A percentile compares a stretch with the other conserved stretches of the same genome.
phyloP scores from a whole-genome alignment of 1,139 yeast genomes.

The Debaryomycetaceae sp. region DNA sequence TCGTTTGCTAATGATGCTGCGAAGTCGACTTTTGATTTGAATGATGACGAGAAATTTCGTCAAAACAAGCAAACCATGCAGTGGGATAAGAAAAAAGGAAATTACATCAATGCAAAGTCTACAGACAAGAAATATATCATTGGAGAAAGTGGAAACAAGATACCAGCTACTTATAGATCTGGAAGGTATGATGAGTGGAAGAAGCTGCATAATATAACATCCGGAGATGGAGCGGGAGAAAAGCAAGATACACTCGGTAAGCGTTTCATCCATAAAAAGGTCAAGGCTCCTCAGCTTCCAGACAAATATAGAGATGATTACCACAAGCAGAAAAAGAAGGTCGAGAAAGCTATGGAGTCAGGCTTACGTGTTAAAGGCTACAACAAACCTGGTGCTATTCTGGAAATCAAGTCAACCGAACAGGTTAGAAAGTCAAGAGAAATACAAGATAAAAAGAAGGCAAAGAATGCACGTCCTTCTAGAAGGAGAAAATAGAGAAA shows the following conservation, averaged over 20 bases:
- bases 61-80: slow-evolving; percentile 68
- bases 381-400: slow-evolving; percentile 45
- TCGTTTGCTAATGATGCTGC: slow-evolving; percentile 84
- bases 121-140: slow-evolving; percentile 83
- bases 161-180: slow-evolving; percentile 88
- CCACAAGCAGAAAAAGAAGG: slow-evolving; percentile 78
- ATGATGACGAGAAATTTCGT: slow-evolving; percentile 70
- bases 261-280: slow-evolving; percentile 69
- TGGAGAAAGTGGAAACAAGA: slow-evolving; percentile 90
- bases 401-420: slow-evolving; percentile 66
- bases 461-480: slow-evolving; percentile 82
- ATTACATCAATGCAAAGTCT: slow-evolving; percentile 78
- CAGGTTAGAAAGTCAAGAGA: slow-evolving; percentile 78
- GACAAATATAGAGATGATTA: slow-evolving; percentile 88
- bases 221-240: slow-evolving; percentile 39
- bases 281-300: slow-evolving; percentile 82
- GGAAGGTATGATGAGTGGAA: slow-evolving; percentile 95
- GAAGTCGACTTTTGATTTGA: slow-evolving; percentile 80
- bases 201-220: slow-evolving; percentile 57
- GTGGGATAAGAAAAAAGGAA: slow-evolving; percentile 96
- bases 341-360: slow-evolving; percentile 71
- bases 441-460: slow-evolving; percentile 65
- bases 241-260: slow-evolving; percentile 29
- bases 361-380: slow-evolving; percentile 77
- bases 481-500: slow-evolving; percentile 21